Evolutionary conservation across 768 basidiomycete genomes (phyloP).

Genomic region (Termitomyces sp.): DNA sequence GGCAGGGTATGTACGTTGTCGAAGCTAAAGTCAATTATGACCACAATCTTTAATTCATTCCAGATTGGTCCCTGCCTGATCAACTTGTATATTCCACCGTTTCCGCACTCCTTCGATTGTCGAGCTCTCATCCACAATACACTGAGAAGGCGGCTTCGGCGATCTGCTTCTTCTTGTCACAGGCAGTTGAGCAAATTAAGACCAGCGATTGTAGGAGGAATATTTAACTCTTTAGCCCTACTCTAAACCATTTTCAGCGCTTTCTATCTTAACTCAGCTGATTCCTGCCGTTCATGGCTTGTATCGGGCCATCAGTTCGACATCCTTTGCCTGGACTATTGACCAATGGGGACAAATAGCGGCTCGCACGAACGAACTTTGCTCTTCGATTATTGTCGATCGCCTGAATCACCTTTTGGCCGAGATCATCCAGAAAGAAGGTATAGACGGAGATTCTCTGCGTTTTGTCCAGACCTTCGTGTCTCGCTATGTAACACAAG

Average conservation of each 20-base stretch:
- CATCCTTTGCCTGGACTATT: conserved; percentile 69
- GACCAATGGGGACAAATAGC: conserved; percentile 61
- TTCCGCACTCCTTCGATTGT: conserved; percentile 68
- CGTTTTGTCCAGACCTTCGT: conserved; percentile 67
- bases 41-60: not conserved
- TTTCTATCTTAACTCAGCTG: conserved; percentile 69
- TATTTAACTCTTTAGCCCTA: not conserved
- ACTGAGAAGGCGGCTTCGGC: conserved; percentile 49
- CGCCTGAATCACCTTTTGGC: conserved; percentile 66
- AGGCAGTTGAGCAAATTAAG: conserved; percentile 53
- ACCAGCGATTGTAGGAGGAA: conserved; percentile 45
- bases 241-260: conserved; percentile 37
- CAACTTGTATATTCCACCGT: conserved; percentile 79
- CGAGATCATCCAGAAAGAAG: conserved; percentile 57
- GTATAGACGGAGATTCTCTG: conserved; percentile 44
- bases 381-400: conserved; percentile 64
- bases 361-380: conserved; percentile 51
- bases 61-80: conserved; percentile 87
- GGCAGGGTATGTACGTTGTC: conserved; percentile 58
- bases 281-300: conserved; percentile 84
- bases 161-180: conserved; percentile 56
- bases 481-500: conserved; percentile 69
- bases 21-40: not conserved
- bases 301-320: conserved; percentile 81
- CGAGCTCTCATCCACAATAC: conserved; percentile 47